These are phyloP conservation scores for Trypanosoma avium DNA, from an alignment of 208 protist genomes.

Conservation along the genomic window DNA sequence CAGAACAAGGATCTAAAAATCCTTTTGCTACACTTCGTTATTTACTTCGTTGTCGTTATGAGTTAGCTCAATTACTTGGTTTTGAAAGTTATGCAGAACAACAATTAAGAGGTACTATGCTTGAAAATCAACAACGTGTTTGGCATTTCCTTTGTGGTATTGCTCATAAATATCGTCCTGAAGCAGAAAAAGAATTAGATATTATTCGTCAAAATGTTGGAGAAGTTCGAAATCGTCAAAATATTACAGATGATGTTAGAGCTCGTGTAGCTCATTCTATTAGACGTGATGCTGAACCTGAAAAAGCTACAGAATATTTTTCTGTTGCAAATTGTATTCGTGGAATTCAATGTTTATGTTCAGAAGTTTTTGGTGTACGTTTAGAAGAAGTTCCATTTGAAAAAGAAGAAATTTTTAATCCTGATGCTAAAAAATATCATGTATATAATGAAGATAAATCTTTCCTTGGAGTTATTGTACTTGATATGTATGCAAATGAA, in stretches of 20 bases:
- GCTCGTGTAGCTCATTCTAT: conserved; percentile 72
- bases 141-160: conserved; percentile 91
- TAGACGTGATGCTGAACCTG: conserved; percentile 70
- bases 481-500: conserved; percentile 88
- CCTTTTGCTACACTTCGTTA: conserved; percentile 78
- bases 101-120: conserved; percentile 90
- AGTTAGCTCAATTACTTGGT: conserved; percentile 76
- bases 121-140: conserved; percentile 86
- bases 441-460: conserved; percentile 80
- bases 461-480: conserved; percentile 90
- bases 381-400: conserved; percentile 77
- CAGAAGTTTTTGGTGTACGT: conserved; percentile 86
- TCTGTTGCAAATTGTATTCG: conserved; percentile 89
- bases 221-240: conserved; percentile 71
- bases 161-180: conserved; percentile 74
- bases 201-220: conserved; percentile 70
- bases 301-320: conserved; percentile 78
- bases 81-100: conserved; percentile 91
- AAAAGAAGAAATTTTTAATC: conserved; percentile 79
- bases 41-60: conserved; percentile 79
- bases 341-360: conserved; percentile 90
- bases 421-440: conserved; percentile 83
- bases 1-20: conserved; percentile 63
- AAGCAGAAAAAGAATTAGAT: conserved; percentile 80
- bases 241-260: conserved; percentile 83